phyloP scores from a whole-genome alignment of 495 filamentous ascomycete genomes.

The Symbiotaphrina buchneri region DNA sequence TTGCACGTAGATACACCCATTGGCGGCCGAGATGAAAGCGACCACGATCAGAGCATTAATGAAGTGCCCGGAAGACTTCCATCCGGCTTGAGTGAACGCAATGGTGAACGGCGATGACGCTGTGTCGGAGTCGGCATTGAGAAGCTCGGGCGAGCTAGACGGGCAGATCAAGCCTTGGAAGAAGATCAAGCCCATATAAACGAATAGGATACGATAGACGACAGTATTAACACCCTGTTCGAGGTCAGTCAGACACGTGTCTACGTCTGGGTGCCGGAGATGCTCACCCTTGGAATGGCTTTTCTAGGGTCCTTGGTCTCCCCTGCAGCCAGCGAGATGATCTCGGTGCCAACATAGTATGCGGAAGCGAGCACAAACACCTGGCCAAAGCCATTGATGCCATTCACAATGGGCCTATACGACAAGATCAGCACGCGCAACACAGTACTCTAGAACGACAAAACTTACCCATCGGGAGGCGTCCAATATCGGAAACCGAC shows the following conservation, averaged over 20 bases:
- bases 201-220: slow-evolving; percentile 28
- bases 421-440: too few relatives aligned
- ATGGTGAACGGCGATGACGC: slow-evolving; percentile 28
- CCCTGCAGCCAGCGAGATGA: slow-evolving; percentile 30
- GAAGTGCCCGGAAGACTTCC: slow-evolving; percentile 23
- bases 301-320: slow-evolving; percentile 25
- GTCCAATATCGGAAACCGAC: too few relatives aligned
- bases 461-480: too few relatives aligned
- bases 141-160: slow-evolving; percentile 24
- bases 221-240: slow-evolving; percentile 26
- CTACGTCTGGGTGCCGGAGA: too few relatives aligned
- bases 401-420: slow-evolving; percentile 28
- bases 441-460: too few relatives aligned
- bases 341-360: slow-evolving; percentile 24
- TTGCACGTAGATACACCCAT: too few relatives aligned
- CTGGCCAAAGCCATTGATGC: slow-evolving; percentile 27
- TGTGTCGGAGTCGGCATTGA: slow-evolving; percentile 15
- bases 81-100: slow-evolving; percentile 25
- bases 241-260: too few relatives aligned
- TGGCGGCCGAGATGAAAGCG: slow-evolving; percentile 26
- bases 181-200: slow-evolving; percentile 26
- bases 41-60: slow-evolving; percentile 35
- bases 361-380: slow-evolving; percentile 27
- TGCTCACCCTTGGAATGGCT: slow-evolving; percentile 24
- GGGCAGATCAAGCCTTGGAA: slow-evolving; percentile 28